phyloP scores from a whole-genome alignment of 177 flowering plant species.

The Tripterygium wilfordii region DNA sequence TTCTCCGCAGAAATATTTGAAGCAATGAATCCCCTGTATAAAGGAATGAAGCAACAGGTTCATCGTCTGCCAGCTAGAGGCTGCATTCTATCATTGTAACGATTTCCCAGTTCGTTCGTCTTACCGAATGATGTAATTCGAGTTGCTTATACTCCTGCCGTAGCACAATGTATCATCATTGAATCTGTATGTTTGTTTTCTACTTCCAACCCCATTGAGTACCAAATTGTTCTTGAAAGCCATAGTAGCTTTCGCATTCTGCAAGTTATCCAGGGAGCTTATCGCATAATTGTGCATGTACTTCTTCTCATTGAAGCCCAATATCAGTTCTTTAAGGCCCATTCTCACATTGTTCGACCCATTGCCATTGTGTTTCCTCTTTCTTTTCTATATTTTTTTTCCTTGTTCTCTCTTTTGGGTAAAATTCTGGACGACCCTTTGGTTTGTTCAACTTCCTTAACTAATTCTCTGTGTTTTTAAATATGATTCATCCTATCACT shows the following conservation, averaged over 20 bases:
- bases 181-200: slow-evolving; percentile 48
- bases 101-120: slow-evolving; percentile 30
- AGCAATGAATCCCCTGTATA: no score
- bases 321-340: neutral
- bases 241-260: slow-evolving; percentile 54
- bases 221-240: slow-evolving; percentile 49
- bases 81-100: slow-evolving; percentile 11
- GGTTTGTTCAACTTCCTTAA: no score
- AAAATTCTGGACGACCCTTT: no score
- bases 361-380: neutral
- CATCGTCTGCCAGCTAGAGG: slow-evolving; percentile 5
- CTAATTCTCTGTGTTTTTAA: no score
- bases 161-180: slow-evolving; percentile 40
- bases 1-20: no score
- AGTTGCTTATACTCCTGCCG: slow-evolving; percentile 64
- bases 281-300: slow-evolving; percentile 4
- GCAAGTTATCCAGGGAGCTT: slow-evolving; percentile 47
- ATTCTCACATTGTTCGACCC: neutral
- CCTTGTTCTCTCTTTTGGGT: neutral
- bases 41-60: no score
- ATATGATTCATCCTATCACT: no score
- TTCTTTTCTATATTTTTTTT: no score
- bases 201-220: slow-evolving; percentile 53
- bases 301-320: slow-evolving; percentile 29
- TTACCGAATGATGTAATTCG: slow-evolving; percentile 62